A percentile compares a stretch with the other conserved stretches of the same genome.
Evolutionary conservation across 306 rosid species (phyloP).

Genomic region (Ormosia emarginata): DNA sequence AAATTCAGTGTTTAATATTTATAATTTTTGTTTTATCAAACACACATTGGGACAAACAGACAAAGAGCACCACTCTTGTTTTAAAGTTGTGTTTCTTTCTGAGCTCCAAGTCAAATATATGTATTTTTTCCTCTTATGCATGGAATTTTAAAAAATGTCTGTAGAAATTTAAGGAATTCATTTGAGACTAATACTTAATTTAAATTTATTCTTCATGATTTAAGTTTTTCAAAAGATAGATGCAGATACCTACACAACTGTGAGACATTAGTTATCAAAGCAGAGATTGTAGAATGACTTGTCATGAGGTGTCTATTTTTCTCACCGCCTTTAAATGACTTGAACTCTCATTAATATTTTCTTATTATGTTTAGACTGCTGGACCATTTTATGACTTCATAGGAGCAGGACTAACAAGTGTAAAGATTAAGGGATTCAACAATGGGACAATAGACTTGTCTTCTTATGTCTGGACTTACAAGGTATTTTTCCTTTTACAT

Average conservation of each 20-base stretch:
- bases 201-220: neutral
- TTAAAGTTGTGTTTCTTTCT: neutral
- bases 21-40: neutral
- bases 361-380: conserved; percentile 55
- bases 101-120: neutral
- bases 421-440: conserved; percentile 60
- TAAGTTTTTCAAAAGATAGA: neutral
- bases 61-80: neutral
- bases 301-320: neutral
- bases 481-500: conserved; percentile 46
- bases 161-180: neutral
- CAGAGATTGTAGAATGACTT: neutral
- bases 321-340: conserved; percentile 10
- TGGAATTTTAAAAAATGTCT: neutral
- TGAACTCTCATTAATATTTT: conserved; percentile 4
- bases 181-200: neutral
- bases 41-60: neutral
- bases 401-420: conserved; percentile 82
- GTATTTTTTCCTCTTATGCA: neutral
- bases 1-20: neutral
- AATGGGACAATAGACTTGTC: conserved; percentile 73
- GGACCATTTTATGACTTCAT: conserved; percentile 83
- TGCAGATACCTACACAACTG: neutral
- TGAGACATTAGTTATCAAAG: neutral
- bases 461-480: conserved; percentile 73